Base-by-base conservation (phyloP, 2,329 filamentous ascomycete species). In the Lasiodiplodia sp. region DNA sequence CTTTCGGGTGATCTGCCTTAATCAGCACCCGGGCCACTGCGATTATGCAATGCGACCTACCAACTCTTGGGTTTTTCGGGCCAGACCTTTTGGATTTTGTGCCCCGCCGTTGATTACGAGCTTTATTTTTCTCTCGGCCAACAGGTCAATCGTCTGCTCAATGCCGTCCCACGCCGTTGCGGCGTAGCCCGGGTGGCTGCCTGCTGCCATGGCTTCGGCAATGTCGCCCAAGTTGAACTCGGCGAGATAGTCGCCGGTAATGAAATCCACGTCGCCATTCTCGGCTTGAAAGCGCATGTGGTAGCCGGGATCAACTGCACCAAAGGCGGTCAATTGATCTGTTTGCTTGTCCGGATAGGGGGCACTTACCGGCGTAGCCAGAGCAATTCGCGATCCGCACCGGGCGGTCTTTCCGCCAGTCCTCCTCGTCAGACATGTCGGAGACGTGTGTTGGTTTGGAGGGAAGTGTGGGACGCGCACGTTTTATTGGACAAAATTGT, bases 81-180 rank as follows among this genome's bases (percentile, higher is more conserved):
- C 84, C n/a, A 89, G 72, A 82, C 31, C 85, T 69, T 80, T 80
- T 0, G 87, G 87, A 69, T 88, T 86, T n/a, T 85, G 79, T 2
- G 83, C 85, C 0, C 87, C 87, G 2, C 87, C 87, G 71, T 89
- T 88, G 67, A 87, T 79, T 38, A 87, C 79, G 11, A 88, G 78
- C 69, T 86, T 87, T 75, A 88, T 88, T 0, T 79, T 73, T 69
- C 86, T 83, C 63, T 83, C 77, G 2, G 81, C 76, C 70, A 86
- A 77, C 3, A 85, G 73, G 4, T 83, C 77, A 3, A 88, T 79
- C 0, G 79, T 81, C 72, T 83, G 75, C 70, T 82, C 75, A 34
- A 85, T 76, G 1, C 83, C 83, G 68, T 85, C 81, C 85, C 84
- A 85, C 60, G 84, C 80, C 38, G 82, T 85, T 47, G 80, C 78